Conservation (phyloP, 2,329 filamentous ascomycete species). For the Trichoderma oligosporum region DNA sequence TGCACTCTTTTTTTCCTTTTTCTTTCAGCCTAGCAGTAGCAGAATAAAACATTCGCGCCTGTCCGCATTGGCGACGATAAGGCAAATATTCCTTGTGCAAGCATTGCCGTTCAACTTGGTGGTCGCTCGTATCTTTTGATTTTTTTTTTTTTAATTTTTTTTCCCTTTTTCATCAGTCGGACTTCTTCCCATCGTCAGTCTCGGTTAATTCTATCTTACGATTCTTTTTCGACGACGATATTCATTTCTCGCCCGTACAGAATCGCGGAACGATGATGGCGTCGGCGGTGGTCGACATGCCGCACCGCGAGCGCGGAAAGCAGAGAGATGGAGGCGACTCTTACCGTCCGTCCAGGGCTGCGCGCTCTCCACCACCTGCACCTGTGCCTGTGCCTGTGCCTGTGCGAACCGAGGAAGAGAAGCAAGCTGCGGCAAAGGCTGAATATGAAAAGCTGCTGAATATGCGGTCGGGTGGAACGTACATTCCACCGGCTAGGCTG, state of each 20-base stretch:
- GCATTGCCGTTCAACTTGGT: neutral
- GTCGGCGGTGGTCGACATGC: constrained; percentile 42
- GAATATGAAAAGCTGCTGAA: constrained; percentile 90
- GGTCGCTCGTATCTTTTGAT: neutral
- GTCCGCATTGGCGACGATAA: neutral
- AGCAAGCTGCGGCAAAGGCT: constrained; percentile 82
- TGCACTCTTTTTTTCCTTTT: constrained; percentile 29
- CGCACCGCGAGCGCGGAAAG: constrained; percentile 37
- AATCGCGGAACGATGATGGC: constrained; percentile 39
- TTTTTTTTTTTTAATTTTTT: no score
- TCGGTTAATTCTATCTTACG: neutral
- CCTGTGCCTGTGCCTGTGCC: constrained; percentile 42
- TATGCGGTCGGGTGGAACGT: constrained; percentile 92
- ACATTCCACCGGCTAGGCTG: constrained; percentile 88
- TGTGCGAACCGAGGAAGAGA: constrained; percentile 68
- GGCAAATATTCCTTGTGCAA: neutral
- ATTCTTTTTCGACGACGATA: neutral
- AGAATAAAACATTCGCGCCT: constrained; percentile 3
- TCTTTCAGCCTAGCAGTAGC: constrained; percentile 10
- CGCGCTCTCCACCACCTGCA: constrained; percentile 35
- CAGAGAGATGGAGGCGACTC: constrained; percentile 39
- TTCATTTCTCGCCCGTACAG: neutral
- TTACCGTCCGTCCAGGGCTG: constrained; percentile 43
- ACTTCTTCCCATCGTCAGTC: neutral
- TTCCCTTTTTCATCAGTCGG: neutral